These are phyloP conservation scores for Spraguea lophii DNA, from an alignment of 371 early-diverging fungal genomes.

Conservation along the genomic window DNA sequence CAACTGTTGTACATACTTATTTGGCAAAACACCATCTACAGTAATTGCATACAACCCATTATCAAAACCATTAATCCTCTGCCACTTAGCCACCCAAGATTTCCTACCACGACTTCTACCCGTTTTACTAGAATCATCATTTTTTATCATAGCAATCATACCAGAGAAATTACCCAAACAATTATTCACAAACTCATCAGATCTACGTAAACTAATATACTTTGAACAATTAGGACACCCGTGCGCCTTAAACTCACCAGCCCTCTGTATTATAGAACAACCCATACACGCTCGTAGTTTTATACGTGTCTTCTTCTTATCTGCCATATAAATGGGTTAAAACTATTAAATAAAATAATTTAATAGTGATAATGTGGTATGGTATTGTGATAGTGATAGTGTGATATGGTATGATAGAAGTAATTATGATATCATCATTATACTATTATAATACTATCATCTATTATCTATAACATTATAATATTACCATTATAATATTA, in stretches of 20 bases:
- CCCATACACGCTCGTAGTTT: conserved; percentile 39
- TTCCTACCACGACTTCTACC: too few relatives aligned
- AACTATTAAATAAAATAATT: too few relatives aligned
- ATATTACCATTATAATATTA: too few relatives aligned
- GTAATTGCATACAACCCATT: conserved; percentile 44
- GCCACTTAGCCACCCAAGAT: conserved; percentile 47
- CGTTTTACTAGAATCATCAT: too few relatives aligned
- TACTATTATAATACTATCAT: too few relatives aligned
- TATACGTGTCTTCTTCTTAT: neutral
- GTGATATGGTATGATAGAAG: too few relatives aligned
- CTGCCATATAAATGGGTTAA: neutral
- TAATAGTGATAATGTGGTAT: too few relatives aligned
- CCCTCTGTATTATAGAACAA: conserved; percentile 32
- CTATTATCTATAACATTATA: too few relatives aligned
- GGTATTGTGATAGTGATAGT: too few relatives aligned
- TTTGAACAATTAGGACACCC: conserved; percentile 44
- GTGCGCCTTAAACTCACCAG: conserved; percentile 26
- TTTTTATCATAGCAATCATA: conserved; percentile 25
- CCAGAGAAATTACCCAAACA: conserved; percentile 33
- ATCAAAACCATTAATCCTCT: conserved; percentile 27
- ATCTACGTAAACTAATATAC: conserved; percentile 18
- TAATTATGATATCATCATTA: too few relatives aligned
- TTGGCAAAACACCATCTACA: conserved; percentile 41
- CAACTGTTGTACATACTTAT: conserved; percentile 32
- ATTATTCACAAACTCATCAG: conserved; percentile 26